A percentile compares a stretch with the other conserved stretches of the same genome.
Conservation (phyloP, 1,284 basidiomycete species). For the Blastosporella zonata region DNA sequence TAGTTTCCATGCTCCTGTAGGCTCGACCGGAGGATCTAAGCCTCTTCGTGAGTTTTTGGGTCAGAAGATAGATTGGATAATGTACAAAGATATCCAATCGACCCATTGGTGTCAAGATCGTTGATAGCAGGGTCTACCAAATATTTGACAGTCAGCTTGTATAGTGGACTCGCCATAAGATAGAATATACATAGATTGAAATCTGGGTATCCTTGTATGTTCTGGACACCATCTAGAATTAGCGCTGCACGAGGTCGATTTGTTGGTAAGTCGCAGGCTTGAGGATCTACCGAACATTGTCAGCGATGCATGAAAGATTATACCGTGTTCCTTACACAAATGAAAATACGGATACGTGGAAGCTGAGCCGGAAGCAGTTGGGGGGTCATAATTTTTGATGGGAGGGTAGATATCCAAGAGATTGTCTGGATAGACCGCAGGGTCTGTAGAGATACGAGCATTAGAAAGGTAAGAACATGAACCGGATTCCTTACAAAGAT, state of each 20-base stretch:
- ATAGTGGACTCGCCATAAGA: background rate
- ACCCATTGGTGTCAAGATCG: background rate
- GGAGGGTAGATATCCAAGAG: constrained; percentile 19
- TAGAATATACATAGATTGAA: constrained; percentile 18
- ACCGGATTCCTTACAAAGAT: constrained; percentile 21
- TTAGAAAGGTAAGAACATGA: background rate
- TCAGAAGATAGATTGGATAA: background rate
- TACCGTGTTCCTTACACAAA: constrained; percentile 23
- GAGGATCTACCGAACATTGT: constrained; percentile 28
- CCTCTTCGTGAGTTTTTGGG: background rate
- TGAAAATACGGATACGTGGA: constrained; percentile 23
- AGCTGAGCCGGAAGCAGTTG: background rate
- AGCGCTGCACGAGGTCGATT: background rate
- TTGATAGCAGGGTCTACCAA: background rate
- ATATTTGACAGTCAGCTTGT: background rate
- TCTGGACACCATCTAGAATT: background rate
- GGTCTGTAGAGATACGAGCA: constrained; percentile 18
- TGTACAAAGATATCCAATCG: constrained; percentile 4
- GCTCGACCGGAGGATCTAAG: background rate
- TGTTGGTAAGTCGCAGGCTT: constrained; percentile 5
- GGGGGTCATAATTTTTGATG: background rate
- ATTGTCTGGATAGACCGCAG: constrained; percentile 25
- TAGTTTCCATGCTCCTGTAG: too few species aligned
- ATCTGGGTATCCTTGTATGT: constrained; percentile 6
- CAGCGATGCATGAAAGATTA: background rate